phyloP scores from a whole-genome alignment of 2,329 filamentous ascomycete genomes.

The Beauveria scarabaeidicola region DNA sequence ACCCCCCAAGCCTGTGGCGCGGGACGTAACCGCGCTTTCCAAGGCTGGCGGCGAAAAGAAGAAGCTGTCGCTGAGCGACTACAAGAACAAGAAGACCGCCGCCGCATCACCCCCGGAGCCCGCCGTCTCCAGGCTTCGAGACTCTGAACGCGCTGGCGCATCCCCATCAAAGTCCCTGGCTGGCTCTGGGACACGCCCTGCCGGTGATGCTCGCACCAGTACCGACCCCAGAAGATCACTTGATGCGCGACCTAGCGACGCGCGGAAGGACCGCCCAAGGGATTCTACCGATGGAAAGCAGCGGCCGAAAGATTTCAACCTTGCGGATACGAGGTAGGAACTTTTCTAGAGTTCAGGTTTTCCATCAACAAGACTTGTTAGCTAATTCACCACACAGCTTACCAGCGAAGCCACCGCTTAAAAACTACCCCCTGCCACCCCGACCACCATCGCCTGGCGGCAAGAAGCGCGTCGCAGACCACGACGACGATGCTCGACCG shows the following conservation, averaged over 20 bases:
- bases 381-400: conserved; percentile 20
- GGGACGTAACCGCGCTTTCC: conserved; percentile 29
- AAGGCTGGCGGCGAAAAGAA: conserved; percentile 39
- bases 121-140: conserved; percentile 23
- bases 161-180: conserved; percentile 8
- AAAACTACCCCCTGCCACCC: conserved; percentile 24
- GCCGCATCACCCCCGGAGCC: conserved; percentile 28
- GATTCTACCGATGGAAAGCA: conserved; percentile 22
- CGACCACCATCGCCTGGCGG: conserved; percentile 34
- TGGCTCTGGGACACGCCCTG: neutral
- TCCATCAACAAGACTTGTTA: neutral
- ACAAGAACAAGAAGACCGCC: conserved; percentile 44
- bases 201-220: conserved; percentile 6
- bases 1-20: conserved; percentile 30
- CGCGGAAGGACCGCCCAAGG: conserved; percentile 16
- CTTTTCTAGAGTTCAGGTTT: neutral
- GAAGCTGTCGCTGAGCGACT: conserved; percentile 51
- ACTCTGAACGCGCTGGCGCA: conserved; percentile 23
- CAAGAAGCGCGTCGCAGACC: conserved; percentile 39
- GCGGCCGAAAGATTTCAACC: conserved; percentile 20
- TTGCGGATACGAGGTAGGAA: conserved; percentile 24
- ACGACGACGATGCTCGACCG: conserved; percentile 34
- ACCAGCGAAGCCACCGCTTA: conserved; percentile 28
- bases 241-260: conserved; percentile 14
- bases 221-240: conserved; percentile 1